Evolutionary conservation across 208 protist species (phyloP).

Genomic region (Leishmania braziliensis): DNA sequence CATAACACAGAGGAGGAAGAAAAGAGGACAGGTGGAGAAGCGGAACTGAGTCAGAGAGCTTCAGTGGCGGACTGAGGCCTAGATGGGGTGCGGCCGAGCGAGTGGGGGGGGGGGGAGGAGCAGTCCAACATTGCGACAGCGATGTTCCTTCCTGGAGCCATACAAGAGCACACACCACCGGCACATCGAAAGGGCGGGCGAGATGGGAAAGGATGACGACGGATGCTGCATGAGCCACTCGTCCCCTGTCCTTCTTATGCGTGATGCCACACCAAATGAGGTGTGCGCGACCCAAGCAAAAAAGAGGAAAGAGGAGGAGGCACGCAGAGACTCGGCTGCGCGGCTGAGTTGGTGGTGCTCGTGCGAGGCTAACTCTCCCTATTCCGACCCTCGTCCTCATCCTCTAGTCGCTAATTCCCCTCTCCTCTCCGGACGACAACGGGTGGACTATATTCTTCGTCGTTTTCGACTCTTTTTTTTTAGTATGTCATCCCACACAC

Average conservation of each 20-base stretch:
- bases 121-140: not conserved
- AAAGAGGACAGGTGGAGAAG: too few relatives aligned
- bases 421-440: not conserved
- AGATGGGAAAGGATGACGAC: not conserved
- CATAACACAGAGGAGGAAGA: not conserved
- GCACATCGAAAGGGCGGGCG: not conserved
- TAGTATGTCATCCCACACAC: not conserved
- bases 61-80: not conserved
- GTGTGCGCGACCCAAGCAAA: not conserved
- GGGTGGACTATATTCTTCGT: not conserved
- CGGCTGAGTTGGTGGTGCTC: not conserved
- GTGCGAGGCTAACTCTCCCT: not conserved
- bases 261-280: not conserved
- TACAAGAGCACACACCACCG: not conserved
- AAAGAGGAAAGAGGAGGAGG: not conserved
- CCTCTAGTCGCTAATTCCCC: not conserved
- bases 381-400: not conserved
- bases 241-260: not conserved
- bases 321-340: not conserved
- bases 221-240: not conserved
- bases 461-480: not conserved
- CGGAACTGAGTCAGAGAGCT: too few relatives aligned
- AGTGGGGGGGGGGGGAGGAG: not conserved
- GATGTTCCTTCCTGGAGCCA: not conserved
- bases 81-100: too few relatives aligned